These are phyloP conservation scores for Syzygium oleosum DNA, from an alignment of 345 rosid genomes.

Conservation along the genomic window DNA sequence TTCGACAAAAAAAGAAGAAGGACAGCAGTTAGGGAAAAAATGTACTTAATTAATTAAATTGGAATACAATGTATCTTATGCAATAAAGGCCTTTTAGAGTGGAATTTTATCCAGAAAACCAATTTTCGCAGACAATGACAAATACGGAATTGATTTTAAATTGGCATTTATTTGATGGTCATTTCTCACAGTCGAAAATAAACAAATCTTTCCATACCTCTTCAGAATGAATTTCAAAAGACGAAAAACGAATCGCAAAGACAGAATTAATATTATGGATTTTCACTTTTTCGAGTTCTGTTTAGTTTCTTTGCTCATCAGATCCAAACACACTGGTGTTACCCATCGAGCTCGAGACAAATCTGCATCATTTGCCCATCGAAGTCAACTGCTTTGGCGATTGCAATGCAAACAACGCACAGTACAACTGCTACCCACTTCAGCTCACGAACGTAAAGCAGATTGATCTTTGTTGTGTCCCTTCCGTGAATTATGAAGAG, in stretches of 20 bases:
- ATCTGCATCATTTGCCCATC: neutral
- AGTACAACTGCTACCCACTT: neutral
- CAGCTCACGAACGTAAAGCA: neutral
- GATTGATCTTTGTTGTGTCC: neutral
- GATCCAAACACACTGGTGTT: neutral
- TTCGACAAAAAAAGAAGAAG: no score
- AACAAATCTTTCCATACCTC: neutral
- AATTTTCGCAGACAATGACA: neutral
- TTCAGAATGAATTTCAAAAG: neutral
- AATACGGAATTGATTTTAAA: neutral
- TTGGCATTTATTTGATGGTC: neutral
- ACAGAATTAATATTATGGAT: neutral
- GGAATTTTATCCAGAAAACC: neutral
- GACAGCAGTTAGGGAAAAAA: neutral
- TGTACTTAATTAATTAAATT: neutral
- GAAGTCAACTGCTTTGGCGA: neutral
- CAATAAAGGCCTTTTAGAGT: neutral
- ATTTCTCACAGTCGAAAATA: neutral
- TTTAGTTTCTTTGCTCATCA: neutral
- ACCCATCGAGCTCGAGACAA: neutral
- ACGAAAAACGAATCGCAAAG: neutral
- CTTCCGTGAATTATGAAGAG: neutral
- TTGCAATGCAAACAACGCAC: neutral
- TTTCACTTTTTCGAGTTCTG: neutral
- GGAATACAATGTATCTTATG: neutral